Percentiles rank a stretch among this genome's conserved stretches.
These are phyloP conservation scores for Metschnikowia reukaufii DNA, from an alignment of 805 yeast species.

Conservation along the genomic window DNA sequence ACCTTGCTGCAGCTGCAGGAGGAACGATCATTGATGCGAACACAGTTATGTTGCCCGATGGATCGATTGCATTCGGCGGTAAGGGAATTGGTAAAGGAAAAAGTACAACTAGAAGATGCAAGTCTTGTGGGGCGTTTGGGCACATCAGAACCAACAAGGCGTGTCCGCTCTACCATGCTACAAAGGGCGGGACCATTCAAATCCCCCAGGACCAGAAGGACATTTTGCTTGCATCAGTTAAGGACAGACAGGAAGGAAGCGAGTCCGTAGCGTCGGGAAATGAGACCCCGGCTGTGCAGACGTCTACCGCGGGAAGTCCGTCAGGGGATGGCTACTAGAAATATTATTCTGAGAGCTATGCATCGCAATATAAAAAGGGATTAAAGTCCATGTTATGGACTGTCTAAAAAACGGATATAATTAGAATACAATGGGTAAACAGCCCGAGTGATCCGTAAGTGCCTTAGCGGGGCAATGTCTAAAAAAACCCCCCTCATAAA, in stretches of 20 bases:
- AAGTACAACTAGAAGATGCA: constrained; percentile 78
- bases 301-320: constrained; percentile 10
- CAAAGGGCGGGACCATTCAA: constrained; percentile 30
- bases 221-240: constrained; percentile 19
- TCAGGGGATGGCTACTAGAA: neutral
- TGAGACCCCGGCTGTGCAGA: constrained; percentile 7
- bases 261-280: constrained; percentile 6
- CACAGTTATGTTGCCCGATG: constrained; percentile 45
- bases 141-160: constrained; percentile 90
- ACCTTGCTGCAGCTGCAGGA: constrained; percentile 44
- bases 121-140: constrained; percentile 93
- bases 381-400: neutral
- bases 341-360: neutral
- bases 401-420: neutral
- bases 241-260: constrained; percentile 13
- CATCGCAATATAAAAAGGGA: neutral
- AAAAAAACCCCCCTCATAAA: too few species aligned
- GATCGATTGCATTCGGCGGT: constrained; percentile 51
- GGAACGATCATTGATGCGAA: constrained; percentile 44
- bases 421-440: neutral
- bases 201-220: constrained; percentile 22
- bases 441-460: neutral
- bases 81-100: constrained; percentile 74
- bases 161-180: constrained; percentile 74
- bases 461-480: neutral